Evolutionary conservation across 768 basidiomycete species (phyloP).

Genomic region (Trametes cinnabarina): DNA sequence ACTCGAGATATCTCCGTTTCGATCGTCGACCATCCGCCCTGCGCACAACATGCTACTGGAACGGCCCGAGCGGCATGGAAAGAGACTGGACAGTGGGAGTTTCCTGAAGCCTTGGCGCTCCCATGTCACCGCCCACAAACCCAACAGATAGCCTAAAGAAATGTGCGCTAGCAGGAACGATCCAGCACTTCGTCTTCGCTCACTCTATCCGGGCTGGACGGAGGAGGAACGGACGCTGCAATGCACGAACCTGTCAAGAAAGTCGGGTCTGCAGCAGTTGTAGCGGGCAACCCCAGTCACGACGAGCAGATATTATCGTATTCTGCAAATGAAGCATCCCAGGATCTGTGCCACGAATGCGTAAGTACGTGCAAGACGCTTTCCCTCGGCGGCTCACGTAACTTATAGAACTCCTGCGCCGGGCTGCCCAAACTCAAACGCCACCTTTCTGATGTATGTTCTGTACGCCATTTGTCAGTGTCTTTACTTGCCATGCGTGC

Average conservation of each 20-base stretch:
- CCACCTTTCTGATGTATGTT: slow-evolving; percentile 24
- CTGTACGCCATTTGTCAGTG: slow-evolving; percentile 18
- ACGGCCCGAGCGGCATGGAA: slow-evolving; percentile 15
- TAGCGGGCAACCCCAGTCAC: not conserved
- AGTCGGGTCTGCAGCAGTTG: not conserved
- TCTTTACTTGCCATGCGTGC: slow-evolving; percentile 8
- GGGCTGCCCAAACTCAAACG: slow-evolving; percentile 19
- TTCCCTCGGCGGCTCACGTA: slow-evolving; percentile 15
- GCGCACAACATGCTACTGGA: not conserved
- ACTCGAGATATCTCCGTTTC: slow-evolving; percentile 12
- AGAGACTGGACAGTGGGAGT: not conserved
- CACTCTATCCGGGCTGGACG: slow-evolving; percentile 5
- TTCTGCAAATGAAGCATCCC: not conserved
- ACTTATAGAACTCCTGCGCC: slow-evolving; percentile 11
- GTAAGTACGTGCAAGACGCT: slow-evolving; percentile 9
- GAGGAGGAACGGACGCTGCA: slow-evolving; percentile 5
- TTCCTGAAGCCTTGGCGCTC: slow-evolving; percentile 7
- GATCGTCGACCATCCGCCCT: not conserved
- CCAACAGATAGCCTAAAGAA: slow-evolving; percentile 21
- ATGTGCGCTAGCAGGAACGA: slow-evolving; percentile 12
- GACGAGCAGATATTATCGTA: too few relatives aligned
- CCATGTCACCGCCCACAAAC: not conserved
- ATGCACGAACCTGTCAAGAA: not conserved
- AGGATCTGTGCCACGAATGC: slow-evolving; percentile 9
- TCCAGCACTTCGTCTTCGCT: slow-evolving; percentile 6